phyloP scores from a whole-genome alignment of 1,284 basidiomycete species.

The Pseudozyma tsukubaensis region DNA sequence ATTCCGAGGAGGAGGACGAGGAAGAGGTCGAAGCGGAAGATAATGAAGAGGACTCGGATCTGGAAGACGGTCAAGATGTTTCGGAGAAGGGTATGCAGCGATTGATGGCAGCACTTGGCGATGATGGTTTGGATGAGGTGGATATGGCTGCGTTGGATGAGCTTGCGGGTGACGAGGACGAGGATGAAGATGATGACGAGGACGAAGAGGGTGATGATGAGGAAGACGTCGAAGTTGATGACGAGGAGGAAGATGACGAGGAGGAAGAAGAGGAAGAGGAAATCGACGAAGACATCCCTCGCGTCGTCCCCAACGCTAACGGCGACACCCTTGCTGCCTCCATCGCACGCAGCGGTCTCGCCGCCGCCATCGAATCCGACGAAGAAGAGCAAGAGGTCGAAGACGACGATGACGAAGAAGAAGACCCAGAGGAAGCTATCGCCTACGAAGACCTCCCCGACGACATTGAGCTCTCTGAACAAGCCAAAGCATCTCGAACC shows the following conservation, averaged over 20 bases:
- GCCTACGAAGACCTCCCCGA: slow-evolving; percentile 60
- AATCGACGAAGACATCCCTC: slow-evolving; percentile 35
- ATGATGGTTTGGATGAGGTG: slow-evolving; percentile 62
- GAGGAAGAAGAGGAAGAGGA: slow-evolving; percentile 20
- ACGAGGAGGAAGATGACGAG: slow-evolving; percentile 28
- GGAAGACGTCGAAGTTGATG: slow-evolving; percentile 33
- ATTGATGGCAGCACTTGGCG: slow-evolving; percentile 62
- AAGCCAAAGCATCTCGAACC: slow-evolving; percentile 49
- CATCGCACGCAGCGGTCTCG: slow-evolving; percentile 63
- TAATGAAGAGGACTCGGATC: slow-evolving; percentile 45
- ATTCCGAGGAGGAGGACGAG: slow-evolving; percentile 41
- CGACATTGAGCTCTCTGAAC: slow-evolving; percentile 49
- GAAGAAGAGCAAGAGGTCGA: slow-evolving; percentile 48
- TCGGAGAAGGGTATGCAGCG: slow-evolving; percentile 62
- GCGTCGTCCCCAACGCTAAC: slow-evolving; percentile 47
- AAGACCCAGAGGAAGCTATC: slow-evolving; percentile 33
- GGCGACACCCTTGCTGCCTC: slow-evolving; percentile 63
- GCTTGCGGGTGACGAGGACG: slow-evolving; percentile 39
- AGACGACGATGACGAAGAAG: slow-evolving; percentile 48
- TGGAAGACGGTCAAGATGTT: slow-evolving; percentile 64
- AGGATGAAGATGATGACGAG: slow-evolving; percentile 44
- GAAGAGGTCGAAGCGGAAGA: slow-evolving; percentile 33
- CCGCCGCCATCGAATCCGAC: slow-evolving; percentile 34
- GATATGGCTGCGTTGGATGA: slow-evolving; percentile 58
- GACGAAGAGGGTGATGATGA: slow-evolving; percentile 47